phyloP scores from a whole-genome alignment of 495 filamentous ascomycete species.

The Parathielavia appendiculata region DNA sequence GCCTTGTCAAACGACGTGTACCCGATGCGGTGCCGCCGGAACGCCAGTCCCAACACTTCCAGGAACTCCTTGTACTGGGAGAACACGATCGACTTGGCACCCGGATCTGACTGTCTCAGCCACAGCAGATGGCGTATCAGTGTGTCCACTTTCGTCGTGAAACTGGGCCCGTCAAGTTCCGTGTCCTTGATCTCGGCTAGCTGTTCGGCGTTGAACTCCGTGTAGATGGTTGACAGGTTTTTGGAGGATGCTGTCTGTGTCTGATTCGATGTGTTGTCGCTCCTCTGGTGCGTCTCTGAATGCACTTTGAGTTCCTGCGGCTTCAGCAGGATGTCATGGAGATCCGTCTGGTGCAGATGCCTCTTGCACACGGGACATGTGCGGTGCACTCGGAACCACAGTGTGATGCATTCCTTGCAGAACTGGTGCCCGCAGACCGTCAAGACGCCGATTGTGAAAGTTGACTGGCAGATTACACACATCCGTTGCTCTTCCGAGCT shows the following conservation, averaged over 20 bases:
- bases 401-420: conserved; percentile 74
- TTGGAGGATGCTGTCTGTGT: conserved; percentile 16
- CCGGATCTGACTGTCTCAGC: conserved; percentile 77
- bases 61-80: conserved; percentile 78
- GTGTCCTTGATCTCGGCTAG: conserved; percentile 79
- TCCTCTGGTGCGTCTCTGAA: conserved; percentile 46
- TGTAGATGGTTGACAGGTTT: conserved; percentile 56
- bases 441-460: conserved; percentile 72
- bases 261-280: neutral
- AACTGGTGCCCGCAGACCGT: conserved; percentile 89
- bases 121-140: conserved; percentile 76
- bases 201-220: conserved; percentile 62
- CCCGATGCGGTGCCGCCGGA: conserved; percentile 63
- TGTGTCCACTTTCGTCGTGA: conserved; percentile 84
- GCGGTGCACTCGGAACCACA: conserved; percentile 62
- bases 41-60: conserved; percentile 61
- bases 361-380: conserved; percentile 77
- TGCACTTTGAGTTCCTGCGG: conserved; percentile 64
- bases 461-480: conserved; percentile 74
- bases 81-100: conserved; percentile 85
- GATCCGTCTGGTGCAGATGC: conserved; percentile 53
- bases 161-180: conserved; percentile 64
- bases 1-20: conserved; percentile 59
- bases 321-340: conserved; percentile 81
- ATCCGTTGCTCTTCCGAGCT: conserved; percentile 53